These are phyloP conservation scores for Picea sitchensis DNA, from an alignment of 75 land plant genomes.

Conservation along the genomic window DNA sequence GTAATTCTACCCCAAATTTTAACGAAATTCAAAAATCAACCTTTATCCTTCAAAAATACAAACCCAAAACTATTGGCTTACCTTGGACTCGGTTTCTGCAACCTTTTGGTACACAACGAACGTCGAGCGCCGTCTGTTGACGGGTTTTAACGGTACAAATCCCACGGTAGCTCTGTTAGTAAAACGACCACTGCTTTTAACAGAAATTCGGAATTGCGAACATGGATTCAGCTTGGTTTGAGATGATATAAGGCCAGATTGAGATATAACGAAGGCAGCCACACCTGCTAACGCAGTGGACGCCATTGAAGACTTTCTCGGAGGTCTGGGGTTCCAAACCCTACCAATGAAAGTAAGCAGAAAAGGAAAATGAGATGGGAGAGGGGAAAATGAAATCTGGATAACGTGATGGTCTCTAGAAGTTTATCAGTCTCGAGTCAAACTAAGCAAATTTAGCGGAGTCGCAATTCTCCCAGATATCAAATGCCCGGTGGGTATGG, in stretches of 20 bases:
- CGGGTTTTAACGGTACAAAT: background rate
- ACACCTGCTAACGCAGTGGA: background rate
- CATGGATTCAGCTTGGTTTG: background rate
- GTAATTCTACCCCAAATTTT: too few species aligned
- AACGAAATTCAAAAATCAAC: too few species aligned
- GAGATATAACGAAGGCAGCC: background rate
- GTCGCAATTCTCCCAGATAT: too few species aligned
- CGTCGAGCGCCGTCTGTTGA: background rate
- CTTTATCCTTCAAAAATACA: background rate
- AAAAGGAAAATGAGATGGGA: background rate
- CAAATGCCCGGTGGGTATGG: too few species aligned
- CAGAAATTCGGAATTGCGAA: background rate
- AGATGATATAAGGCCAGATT: background rate
- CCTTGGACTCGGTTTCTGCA: slow-evolving; percentile 1
- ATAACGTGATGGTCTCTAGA: background rate
- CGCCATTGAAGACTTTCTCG: too few species aligned
- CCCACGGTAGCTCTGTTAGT: background rate
- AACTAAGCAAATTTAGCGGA: too few species aligned
- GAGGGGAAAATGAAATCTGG: background rate
- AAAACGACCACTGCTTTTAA: background rate
- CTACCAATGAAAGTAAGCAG: background rate
- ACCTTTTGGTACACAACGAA: slow-evolving; percentile 3
- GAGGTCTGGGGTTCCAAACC: background rate
- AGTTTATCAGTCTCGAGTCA: too few species aligned
- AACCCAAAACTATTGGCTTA: background rate